A percentile compares a stretch with the other conserved stretches of the same genome.
Conservation (phyloP, 2,329 filamentous ascomycete genomes). For the Fusarium sp. region DNA sequence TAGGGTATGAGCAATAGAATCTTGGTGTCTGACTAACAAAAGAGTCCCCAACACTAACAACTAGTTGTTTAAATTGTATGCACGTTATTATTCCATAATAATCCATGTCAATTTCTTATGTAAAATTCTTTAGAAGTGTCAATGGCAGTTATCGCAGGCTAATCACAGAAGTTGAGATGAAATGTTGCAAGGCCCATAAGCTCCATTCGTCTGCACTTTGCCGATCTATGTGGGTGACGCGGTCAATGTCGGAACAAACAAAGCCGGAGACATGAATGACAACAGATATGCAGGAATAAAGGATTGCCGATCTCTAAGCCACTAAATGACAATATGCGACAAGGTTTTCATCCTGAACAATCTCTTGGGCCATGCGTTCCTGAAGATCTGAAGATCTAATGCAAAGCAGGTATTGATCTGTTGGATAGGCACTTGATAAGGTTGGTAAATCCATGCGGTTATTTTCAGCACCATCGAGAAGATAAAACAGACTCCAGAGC, state of each 20-base stretch:
- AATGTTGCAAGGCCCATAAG: not conserved
- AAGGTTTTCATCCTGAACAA: rapidly evolving
- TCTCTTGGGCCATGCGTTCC: not conserved
- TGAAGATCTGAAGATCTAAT: not conserved
- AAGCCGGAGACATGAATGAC: not conserved
- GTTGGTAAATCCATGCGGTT: not conserved
- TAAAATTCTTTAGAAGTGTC: too few species aligned
- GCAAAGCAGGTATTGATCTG: rapidly evolving
- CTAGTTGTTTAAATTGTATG: not conserved
- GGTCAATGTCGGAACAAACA: not conserved
- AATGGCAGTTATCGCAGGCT: too few species aligned
- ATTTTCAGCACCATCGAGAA: not conserved
- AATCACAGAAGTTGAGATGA: not conserved
- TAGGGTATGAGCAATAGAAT: not conserved
- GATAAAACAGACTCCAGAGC: rapidly evolving
- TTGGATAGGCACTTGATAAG: not conserved
- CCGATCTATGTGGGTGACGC: not conserved
- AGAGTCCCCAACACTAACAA: too few species aligned
- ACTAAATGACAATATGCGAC: rapidly evolving
- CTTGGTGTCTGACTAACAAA: too few species aligned
- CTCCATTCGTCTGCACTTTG: not conserved
- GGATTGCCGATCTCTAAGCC: not conserved
- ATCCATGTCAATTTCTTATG: too few species aligned
- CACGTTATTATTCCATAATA: not conserved
- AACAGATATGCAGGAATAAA: too few species aligned